phyloP scores from a whole-genome alignment of 768 basidiomycete genomes.

The Daedaleopsis nitida region DNA sequence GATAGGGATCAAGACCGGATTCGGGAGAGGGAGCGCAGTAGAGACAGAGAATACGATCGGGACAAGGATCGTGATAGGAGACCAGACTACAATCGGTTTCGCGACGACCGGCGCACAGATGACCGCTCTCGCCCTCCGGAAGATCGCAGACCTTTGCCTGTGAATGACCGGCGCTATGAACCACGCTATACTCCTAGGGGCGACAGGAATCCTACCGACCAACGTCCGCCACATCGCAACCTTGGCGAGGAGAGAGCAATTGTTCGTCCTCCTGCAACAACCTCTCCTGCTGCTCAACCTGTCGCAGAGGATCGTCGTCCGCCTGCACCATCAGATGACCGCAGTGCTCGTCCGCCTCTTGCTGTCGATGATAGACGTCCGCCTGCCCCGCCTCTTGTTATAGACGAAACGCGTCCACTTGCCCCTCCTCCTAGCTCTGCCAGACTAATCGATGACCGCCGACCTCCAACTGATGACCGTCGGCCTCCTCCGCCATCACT shows the following conservation, averaged over 20 bases:
- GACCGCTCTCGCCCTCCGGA: slow-evolving; percentile 30
- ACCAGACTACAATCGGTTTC: slow-evolving; percentile 39
- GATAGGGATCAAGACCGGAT: slow-evolving; percentile 35
- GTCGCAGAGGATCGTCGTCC: slow-evolving; percentile 7
- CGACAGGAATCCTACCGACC: slow-evolving; percentile 23
- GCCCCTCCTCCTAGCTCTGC: background rate
- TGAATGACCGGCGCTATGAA: slow-evolving; percentile 51
- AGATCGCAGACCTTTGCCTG: slow-evolving; percentile 37
- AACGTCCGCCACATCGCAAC: slow-evolving; percentile 13
- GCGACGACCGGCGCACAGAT: slow-evolving; percentile 38
- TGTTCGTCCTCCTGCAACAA: slow-evolving; percentile 12
- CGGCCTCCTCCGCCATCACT: slow-evolving; percentile 2
- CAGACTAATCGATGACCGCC: background rate
- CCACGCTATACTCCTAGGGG: slow-evolving; percentile 39
- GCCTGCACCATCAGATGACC: slow-evolving; percentile 4
- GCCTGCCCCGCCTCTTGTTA: background rate
- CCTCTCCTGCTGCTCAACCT: background rate
- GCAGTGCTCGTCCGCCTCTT: background rate
- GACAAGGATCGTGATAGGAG: slow-evolving; percentile 38
- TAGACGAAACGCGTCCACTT: slow-evolving; percentile 7
- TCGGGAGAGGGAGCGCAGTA: slow-evolving; percentile 34
- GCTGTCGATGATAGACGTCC: slow-evolving; percentile 13
- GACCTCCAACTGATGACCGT: slow-evolving; percentile 13
- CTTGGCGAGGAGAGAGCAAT: slow-evolving; percentile 24
- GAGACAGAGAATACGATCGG: slow-evolving; percentile 39